phyloP scores from a whole-genome alignment of 176 grass and related monocot species.

The Oropetium thomaeum region DNA sequence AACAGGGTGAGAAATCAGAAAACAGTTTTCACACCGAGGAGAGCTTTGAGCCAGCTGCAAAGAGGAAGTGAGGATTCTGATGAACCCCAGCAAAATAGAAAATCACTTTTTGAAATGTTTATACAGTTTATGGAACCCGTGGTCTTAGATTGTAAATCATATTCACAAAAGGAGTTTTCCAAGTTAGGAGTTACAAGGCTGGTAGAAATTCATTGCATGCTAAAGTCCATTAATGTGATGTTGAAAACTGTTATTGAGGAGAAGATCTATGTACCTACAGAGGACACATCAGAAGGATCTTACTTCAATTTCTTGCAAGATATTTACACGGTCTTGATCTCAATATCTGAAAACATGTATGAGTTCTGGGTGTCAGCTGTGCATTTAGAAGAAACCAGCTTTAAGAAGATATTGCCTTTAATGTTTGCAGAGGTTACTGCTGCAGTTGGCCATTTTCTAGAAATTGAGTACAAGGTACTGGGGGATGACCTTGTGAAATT shows the following conservation, averaged over 20 bases:
- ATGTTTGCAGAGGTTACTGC: slow-evolving; percentile 68
- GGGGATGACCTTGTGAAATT: slow-evolving; percentile 60
- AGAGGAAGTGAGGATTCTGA: slow-evolving; percentile 51
- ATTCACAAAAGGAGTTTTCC: slow-evolving; percentile 48
- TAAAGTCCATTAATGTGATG: slow-evolving; percentile 85
- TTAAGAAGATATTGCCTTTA: slow-evolving; percentile 78
- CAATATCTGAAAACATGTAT: slow-evolving; percentile 62
- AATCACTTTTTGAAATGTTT: slow-evolving; percentile 79
- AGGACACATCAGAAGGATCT: slow-evolving; percentile 69
- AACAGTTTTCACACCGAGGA: slow-evolving; percentile 24
- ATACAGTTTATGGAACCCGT: slow-evolving; percentile 87
- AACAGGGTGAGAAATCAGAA: slow-evolving; percentile 53
- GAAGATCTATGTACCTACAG: slow-evolving; percentile 81
- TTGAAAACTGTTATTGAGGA: slow-evolving; percentile 60
- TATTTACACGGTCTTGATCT: slow-evolving; percentile 61
- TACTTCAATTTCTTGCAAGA: slow-evolving; percentile 88
- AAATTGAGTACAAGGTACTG: slow-evolving; percentile 88
- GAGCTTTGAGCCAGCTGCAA: slow-evolving; percentile 1
- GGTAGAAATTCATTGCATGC: slow-evolving; percentile 83
- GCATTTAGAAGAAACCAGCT: slow-evolving; percentile 48
- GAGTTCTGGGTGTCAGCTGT: slow-evolving; percentile 68
- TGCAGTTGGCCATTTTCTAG: slow-evolving; percentile 67
- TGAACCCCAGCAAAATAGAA: slow-evolving; percentile 58
- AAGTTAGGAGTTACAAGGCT: slow-evolving; percentile 55
- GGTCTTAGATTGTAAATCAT: slow-evolving; percentile 64